These are phyloP conservation scores for Candida stauntonica DNA, from an alignment of 805 yeast genomes.

Conservation along the genomic window DNA sequence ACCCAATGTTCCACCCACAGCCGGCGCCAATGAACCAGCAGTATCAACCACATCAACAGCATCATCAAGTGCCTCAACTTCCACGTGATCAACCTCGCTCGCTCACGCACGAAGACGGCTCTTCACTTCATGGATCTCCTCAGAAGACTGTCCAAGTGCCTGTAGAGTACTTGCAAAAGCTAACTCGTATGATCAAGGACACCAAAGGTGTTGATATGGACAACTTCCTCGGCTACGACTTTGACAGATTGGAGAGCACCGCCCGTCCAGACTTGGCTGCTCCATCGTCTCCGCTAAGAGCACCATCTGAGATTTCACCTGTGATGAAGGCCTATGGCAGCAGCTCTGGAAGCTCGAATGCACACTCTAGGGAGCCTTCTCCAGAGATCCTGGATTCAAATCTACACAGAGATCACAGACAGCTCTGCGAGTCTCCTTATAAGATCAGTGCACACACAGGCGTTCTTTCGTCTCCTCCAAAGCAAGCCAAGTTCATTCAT, in stretches of 20 bases:
- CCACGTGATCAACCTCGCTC: neutral
- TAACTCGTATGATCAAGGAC: conserved; percentile 21
- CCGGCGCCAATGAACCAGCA: neutral
- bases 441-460: neutral
- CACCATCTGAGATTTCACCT: conserved; percentile 11
- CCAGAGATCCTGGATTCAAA: conserved; percentile 14
- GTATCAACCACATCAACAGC: conserved; percentile 15
- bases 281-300: conserved; percentile 12
- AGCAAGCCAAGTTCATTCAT: conserved; percentile 12
- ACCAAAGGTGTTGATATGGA: conserved; percentile 23
- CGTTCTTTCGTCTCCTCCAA: conserved; percentile 9
- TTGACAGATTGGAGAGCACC: conserved; percentile 11
- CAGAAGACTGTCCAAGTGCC: conserved; percentile 25
- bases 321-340: conserved; percentile 8
- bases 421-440: neutral
- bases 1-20: conserved; percentile 1
- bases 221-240: conserved; percentile 15
- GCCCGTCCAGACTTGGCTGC: conserved; percentile 2
- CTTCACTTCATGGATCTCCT: neutral
- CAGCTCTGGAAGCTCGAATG: conserved; percentile 5
- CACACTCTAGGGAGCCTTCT: conserved; percentile 11
- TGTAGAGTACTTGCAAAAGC: conserved; percentile 25
- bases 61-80: neutral
- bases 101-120: neutral
- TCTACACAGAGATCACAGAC: conserved; percentile 5